phyloP scores from a whole-genome alignment of 345 rosid genomes.

The Rhodomyrtus tomentosa region DNA sequence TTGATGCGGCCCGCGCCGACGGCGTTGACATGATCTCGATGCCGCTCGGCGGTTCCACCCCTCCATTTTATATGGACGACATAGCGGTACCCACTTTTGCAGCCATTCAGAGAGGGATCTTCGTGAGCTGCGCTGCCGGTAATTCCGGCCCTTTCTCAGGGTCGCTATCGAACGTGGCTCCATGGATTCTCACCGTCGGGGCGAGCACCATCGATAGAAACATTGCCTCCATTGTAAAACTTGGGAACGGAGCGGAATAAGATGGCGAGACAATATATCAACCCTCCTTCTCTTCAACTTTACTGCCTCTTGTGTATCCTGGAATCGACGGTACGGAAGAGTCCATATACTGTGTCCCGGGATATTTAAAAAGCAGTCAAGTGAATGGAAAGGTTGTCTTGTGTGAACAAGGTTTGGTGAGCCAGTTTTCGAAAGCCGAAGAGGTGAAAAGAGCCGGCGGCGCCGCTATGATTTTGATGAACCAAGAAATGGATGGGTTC shows the following conservation, averaged over 20 bases:
- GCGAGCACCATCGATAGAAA: neutral
- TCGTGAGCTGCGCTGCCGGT: neutral
- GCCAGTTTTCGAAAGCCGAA: fast-evolving
- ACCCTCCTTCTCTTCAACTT: neutral
- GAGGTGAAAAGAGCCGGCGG: neutral
- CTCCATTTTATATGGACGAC: neutral
- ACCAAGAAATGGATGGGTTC: fast-evolving
- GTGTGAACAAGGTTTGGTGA: neutral
- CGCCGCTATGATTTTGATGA: neutral
- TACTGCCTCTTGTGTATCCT: neutral
- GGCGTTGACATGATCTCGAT: neutral
- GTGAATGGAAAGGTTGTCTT: neutral
- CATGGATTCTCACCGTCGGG: neutral
- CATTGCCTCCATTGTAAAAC: neutral
- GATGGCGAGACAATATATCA: neutral
- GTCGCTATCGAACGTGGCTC: neutral
- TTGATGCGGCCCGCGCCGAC: neutral
- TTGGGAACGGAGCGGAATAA: neutral
- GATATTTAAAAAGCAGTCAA: neutral
- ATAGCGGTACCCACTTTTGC: neutral
- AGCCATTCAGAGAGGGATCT: neutral
- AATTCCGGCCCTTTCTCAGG: fast-evolving
- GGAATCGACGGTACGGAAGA: too few species aligned
- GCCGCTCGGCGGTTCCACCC: neutral
- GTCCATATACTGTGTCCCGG: neutral